A percentile compares a stretch with the other conserved stretches of the same genome.
Evolutionary conservation across 2,329 filamentous ascomycete species (phyloP).

Genomic region (Aspergillus neoniger): DNA sequence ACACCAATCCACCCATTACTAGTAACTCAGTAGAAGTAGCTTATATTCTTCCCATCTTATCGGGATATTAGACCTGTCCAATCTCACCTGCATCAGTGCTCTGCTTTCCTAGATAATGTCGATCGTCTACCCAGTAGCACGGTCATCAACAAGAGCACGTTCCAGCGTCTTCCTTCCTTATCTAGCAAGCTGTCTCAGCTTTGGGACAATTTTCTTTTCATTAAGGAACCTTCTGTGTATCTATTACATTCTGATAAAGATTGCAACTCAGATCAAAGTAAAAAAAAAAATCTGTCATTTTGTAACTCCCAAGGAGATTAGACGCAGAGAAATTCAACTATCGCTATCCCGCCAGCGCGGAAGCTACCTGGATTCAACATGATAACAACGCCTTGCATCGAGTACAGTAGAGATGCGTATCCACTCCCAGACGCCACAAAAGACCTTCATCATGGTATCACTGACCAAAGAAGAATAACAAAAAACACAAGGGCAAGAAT

Average conservation of each 20-base stretch:
- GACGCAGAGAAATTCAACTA: neutral
- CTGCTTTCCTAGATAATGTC: too few relatives aligned
- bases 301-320: neutral
- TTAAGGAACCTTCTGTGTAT: too few relatives aligned
- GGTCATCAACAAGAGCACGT: too few relatives aligned
- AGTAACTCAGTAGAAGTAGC: neutral
- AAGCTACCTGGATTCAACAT: constrained; percentile 7
- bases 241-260: too few relatives aligned
- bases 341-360: neutral
- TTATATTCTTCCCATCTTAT: neutral
- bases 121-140: too few relatives aligned
- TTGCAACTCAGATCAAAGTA: too few relatives aligned
- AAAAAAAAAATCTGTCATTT: neutral
- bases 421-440: neutral
- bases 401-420: constrained; percentile 1
- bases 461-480: constrained; percentile 5
- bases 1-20: neutral
- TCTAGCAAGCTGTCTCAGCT: too few relatives aligned
- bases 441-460: constrained; percentile 18
- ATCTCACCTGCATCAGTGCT: too few relatives aligned
- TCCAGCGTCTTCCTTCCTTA: too few relatives aligned
- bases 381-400: constrained; percentile 4
- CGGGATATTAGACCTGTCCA: neutral
- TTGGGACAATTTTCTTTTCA: too few relatives aligned
- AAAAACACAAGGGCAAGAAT: neutral